Percentiles rank a stretch among this genome's conserved stretches.
phyloP scores from a whole-genome alignment of 1,139 yeast species.

The Hansenula lynferdii region DNA sequence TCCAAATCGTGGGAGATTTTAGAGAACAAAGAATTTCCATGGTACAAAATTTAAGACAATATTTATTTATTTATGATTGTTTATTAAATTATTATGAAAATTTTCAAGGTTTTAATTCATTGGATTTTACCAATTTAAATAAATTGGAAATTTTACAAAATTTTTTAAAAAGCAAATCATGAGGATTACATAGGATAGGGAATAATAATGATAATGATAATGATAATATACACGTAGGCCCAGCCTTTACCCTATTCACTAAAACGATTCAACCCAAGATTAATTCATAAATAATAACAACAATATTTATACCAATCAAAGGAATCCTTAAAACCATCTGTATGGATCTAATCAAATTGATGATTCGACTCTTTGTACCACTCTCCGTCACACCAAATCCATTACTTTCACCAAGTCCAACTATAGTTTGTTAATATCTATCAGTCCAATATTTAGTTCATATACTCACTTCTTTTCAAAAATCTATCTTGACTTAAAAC shows the following conservation, averaged over 20 bases:
- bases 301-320: constrained; percentile 58
- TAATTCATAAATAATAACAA: constrained; percentile 69
- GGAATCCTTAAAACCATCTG: constrained; percentile 76
- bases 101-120: constrained; percentile 2
- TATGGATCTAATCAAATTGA: constrained; percentile 66
- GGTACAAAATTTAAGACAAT: constrained; percentile 82
- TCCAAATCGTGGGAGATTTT: constrained; percentile 41
- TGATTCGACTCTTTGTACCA: constrained; percentile 54
- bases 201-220: too few relatives aligned
- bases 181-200: too few relatives aligned
- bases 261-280: constrained; percentile 70
- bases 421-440: constrained; percentile 19
- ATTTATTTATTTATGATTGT: constrained; percentile 65
- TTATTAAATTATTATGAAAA: constrained; percentile 25
- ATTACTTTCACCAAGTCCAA: constrained; percentile 53
- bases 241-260: too few relatives aligned
- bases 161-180: too few relatives aligned
- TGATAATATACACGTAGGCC: too few relatives aligned
- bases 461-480: constrained; percentile 56
- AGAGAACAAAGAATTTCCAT: constrained; percentile 74
- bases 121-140: constrained; percentile 1
- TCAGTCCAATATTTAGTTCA: not conserved
- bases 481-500: constrained; percentile 81
- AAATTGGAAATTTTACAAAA: constrained; percentile 10
- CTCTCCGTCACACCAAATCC: too few relatives aligned